Percentiles rank a stretch among this genome's conserved stretches.
phyloP scores from a whole-genome alignment of 345 rosid species.

The Aegle marmelos region DNA sequence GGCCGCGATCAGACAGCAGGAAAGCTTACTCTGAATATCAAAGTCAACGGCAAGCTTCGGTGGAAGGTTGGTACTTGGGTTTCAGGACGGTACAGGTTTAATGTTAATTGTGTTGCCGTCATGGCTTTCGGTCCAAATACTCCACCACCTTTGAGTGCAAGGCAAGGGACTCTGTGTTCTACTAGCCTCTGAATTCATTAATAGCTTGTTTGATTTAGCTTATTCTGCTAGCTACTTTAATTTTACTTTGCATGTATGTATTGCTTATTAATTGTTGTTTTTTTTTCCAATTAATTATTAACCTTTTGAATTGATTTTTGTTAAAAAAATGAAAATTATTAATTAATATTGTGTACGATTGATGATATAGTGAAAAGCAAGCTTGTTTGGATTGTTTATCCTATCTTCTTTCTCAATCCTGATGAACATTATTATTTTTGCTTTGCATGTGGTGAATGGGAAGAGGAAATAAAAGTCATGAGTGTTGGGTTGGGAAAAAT shows the following conservation, averaged over 20 bases:
- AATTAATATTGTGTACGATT: neutral
- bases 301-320: constrained; percentile 5
- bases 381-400: neutral
- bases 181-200: constrained; percentile 34
- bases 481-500: too few species aligned
- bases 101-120: constrained; percentile 61
- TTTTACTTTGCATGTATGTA: neutral
- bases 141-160: constrained; percentile 46
- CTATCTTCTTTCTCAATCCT: neutral
- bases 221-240: too few species aligned
- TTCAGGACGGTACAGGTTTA: constrained; percentile 60
- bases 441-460: neutral
- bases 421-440: neutral
- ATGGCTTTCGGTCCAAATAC: constrained; percentile 50
- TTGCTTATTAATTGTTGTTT: neutral
- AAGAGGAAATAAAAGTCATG: too few species aligned
- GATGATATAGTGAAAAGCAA: constrained; percentile 18
- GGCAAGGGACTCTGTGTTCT: constrained; percentile 69
- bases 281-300: neutral
- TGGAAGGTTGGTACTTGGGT: constrained; percentile 95
- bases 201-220: too few species aligned
- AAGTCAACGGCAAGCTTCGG: constrained; percentile 60
- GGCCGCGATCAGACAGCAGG: constrained; percentile 58
- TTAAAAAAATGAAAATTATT: neutral
- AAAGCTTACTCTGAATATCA: constrained; percentile 46